A percentile compares a stretch with the other conserved stretches of the same genome.
Conservation (phyloP, 2,329 filamentous ascomycete genomes). For the Nothophoma quercina region DNA sequence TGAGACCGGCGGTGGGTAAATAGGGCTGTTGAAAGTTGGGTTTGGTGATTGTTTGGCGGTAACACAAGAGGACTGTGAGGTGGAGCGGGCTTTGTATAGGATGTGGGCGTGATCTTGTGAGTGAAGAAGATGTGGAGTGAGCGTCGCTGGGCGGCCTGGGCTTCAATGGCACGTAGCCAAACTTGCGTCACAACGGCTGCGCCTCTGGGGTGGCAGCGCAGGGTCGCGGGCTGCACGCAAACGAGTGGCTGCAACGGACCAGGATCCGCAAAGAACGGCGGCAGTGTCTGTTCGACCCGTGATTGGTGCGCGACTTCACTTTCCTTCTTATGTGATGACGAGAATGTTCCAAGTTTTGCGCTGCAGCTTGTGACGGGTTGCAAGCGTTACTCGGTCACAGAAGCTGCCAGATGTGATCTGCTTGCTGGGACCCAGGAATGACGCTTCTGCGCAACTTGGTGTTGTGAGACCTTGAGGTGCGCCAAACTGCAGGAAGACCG, state of each 20-base stretch:
- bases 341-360: not conserved
- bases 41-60: slow-evolving; percentile 28
- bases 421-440: not conserved
- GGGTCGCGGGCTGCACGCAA: slow-evolving; percentile 1
- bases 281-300: slow-evolving; percentile 8
- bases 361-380: not conserved
- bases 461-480: not conserved
- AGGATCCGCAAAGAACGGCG: not conserved
- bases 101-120: slow-evolving; percentile 36
- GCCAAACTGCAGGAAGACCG: not conserved
- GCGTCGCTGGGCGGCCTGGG: slow-evolving; percentile 37
- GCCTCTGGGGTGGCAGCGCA: slow-evolving; percentile 19
- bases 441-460: not conserved
- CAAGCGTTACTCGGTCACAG: not conserved
- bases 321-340: slow-evolving; percentile 12
- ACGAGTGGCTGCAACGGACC: slow-evolving; percentile 5
- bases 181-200: slow-evolving; percentile 33
- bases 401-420: slow-evolving; percentile 2
- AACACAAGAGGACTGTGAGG: slow-evolving; percentile 30
- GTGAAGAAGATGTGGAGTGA: slow-evolving; percentile 18
- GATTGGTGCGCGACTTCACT: slow-evolving; percentile 4
- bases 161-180: slow-evolving; percentile 19
- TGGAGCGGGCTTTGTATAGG: slow-evolving; percentile 40
- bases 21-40: slow-evolving; percentile 23
- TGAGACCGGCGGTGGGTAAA: slow-evolving; percentile 32